Base-by-base conservation (phyloP, 257 asterid species). In the Cruciata laevipes region DNA sequence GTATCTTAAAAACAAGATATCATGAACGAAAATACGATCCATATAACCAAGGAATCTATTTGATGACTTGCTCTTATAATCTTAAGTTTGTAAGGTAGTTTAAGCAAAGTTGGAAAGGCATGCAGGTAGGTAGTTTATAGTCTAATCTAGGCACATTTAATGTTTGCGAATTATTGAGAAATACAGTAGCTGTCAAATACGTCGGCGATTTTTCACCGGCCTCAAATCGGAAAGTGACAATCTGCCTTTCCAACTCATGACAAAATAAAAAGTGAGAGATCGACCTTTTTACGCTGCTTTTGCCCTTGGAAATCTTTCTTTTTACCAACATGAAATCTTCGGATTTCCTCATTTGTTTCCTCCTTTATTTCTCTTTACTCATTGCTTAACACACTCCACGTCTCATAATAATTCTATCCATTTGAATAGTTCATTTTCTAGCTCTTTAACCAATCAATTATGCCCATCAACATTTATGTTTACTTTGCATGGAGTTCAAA, bases 261-360 rank as follows among this genome's bases (percentile, higher is more conserved):
- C 7, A 4, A 70, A 53, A 4, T n/a, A 53, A 71, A 13, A 71
- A 63, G 9, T 21, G 44, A 71, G 31, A 37, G 65, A 35, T 4
- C 11, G 52, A 56, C 75, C 57, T 65, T 64, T 23, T 59, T 18
- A 10, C 33, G 31, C 35, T 8, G n/a, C 71, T 71, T 71, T 58
- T 71, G 27, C 66, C 30, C 35, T 65, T 65, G 9, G 33, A 17
- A 65, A 71, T 71, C 75, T 71, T 71, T 38, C 75, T 71, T 67
- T 71, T 64, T 27, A 66, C 75, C 70, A 65, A 65, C 75, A 71
- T 3, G 16, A 65, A 71, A 71, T 71, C 75, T 64, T 65, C 37
- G 16, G 37, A 38, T 56, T 71, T 71, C 70, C 71, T 27, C 44
- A 12, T 30, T 25, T 65, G 75, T 65, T 59, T 64, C 56, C 75